A percentile compares a stretch with the other conserved stretches of the same genome.
Evolutionary conservation across 352 stramenopile species (phyloP).

Genomic region (Globisporangium acanthophoron): DNA sequence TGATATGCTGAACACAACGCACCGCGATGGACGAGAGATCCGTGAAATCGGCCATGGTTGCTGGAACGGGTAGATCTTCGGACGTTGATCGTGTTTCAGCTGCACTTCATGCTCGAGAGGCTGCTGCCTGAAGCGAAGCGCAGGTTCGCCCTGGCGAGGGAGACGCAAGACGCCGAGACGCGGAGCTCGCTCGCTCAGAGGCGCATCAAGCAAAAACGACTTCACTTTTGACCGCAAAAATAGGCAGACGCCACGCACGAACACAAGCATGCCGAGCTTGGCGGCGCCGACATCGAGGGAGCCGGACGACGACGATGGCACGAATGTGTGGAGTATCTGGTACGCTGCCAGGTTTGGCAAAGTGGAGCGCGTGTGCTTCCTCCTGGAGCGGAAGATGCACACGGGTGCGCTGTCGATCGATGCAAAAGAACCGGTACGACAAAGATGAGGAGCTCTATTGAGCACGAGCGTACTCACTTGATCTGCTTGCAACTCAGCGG

Average conservation of each 20-base stretch:
- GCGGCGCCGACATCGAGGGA: background rate
- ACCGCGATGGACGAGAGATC: constrained; percentile 43
- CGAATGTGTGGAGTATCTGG: constrained; percentile 67
- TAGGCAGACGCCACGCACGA: background rate
- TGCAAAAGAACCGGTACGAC: constrained; percentile 43
- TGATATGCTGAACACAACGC: background rate
- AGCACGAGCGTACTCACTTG: background rate
- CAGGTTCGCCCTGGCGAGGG: background rate
- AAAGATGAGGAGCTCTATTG: background rate
- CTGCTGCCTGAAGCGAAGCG: background rate
- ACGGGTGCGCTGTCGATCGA: constrained; percentile 19
- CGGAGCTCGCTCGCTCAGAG: background rate
- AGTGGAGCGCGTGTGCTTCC: constrained; percentile 33
- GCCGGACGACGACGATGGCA: background rate
- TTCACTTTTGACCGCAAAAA: background rate
- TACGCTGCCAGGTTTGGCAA: constrained; percentile 64
- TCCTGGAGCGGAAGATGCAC: constrained; percentile 32
- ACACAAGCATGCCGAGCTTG: background rate
- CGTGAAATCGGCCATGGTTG: constrained; percentile 47
- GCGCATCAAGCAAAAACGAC: background rate
- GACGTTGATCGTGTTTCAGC: background rate
- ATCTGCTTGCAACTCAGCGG: constrained; percentile 13
- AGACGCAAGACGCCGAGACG: background rate
- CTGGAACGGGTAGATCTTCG: background rate
- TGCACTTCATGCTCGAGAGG: constrained; percentile 7